phyloP scores from a whole-genome alignment of 495 filamentous ascomycete genomes.

The Talaromyces thailandensis region DNA sequence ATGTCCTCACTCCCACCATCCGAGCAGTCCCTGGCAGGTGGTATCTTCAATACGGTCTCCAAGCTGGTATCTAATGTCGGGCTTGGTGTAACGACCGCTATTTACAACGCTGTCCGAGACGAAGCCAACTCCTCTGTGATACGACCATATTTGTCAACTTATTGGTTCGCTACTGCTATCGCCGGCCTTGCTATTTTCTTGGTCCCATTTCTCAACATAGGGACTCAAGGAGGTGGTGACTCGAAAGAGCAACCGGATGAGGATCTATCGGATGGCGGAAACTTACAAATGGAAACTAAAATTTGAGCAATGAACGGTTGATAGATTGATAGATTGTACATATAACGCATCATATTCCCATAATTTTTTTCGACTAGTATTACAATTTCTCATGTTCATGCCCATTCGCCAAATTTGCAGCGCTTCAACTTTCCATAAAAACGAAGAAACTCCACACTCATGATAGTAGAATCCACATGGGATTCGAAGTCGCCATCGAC shows the following conservation, averaged over 20 bases:
- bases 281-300: not conserved
- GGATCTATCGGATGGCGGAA: not conserved
- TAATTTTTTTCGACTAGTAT: not conserved
- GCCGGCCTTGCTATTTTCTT: constrained; percentile 19
- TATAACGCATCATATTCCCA: not conserved
- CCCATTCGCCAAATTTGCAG: too few species aligned
- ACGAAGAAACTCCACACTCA: too few species aligned
- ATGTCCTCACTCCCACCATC: constrained; percentile 26
- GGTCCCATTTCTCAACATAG: constrained; percentile 24
- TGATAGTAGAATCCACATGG: not conserved
- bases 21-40: constrained; percentile 19
- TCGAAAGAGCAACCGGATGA: not conserved
- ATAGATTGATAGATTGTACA: not conserved
- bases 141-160: constrained; percentile 19
- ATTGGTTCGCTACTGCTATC: constrained; percentile 22
- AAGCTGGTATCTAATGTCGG: constrained; percentile 25
- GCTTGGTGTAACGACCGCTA: constrained; percentile 23
- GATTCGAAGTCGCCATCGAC: not conserved
- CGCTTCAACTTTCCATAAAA: too few species aligned
- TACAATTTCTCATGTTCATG: not conserved
- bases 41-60: constrained; percentile 23
- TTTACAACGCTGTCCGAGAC: constrained; percentile 14
- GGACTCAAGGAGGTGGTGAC: constrained; percentile 19
- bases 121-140: constrained; percentile 12
- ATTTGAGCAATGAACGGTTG: not conserved